Percentiles rank a stretch among this genome's conserved stretches.
These are phyloP conservation scores for Ploettnerulaceae sp. DNA, from an alignment of 2,329 filamentous ascomycete species.

Conservation along the genomic window DNA sequence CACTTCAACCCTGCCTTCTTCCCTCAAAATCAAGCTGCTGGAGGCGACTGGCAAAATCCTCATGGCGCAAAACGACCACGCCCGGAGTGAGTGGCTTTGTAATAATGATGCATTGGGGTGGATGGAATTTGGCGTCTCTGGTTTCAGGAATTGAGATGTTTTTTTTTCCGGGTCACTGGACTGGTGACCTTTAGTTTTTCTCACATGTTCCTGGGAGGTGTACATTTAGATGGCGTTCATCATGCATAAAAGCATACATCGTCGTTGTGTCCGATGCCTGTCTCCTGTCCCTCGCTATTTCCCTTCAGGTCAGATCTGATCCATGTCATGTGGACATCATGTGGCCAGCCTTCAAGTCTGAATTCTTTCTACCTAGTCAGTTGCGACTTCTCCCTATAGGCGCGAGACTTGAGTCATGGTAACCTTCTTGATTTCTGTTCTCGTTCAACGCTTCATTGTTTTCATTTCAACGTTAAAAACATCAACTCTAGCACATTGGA, in stretches of 20 bases:
- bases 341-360: too few relatives aligned
- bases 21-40: constrained; percentile 43
- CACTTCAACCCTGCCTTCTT: constrained; percentile 75
- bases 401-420: too few relatives aligned
- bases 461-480: too few relatives aligned
- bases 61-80: constrained; percentile 76
- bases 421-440: too few relatives aligned
- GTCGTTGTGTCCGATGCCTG: not conserved
- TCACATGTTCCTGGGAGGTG: constrained; percentile 15
- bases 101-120: too few relatives aligned
- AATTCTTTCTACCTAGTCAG: not conserved
- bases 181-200: too few relatives aligned
- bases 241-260: constrained; percentile 4
- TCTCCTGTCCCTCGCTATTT: too few relatives aligned
- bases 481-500: too few relatives aligned
- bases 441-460: too few relatives aligned
- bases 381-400: not conserved
- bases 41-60: constrained; percentile 67
- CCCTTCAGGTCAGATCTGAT: not conserved
- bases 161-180: too few relatives aligned
- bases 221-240: constrained; percentile 9
- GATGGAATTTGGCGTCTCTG: too few relatives aligned
- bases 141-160: too few relatives aligned
- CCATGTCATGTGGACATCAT: not conserved
- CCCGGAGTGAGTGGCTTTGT: constrained; percentile 47